Evolutionary conservation across 352 stramenopile genomes (phyloP).

Genomic region (Globisporangium middletonii): DNA sequence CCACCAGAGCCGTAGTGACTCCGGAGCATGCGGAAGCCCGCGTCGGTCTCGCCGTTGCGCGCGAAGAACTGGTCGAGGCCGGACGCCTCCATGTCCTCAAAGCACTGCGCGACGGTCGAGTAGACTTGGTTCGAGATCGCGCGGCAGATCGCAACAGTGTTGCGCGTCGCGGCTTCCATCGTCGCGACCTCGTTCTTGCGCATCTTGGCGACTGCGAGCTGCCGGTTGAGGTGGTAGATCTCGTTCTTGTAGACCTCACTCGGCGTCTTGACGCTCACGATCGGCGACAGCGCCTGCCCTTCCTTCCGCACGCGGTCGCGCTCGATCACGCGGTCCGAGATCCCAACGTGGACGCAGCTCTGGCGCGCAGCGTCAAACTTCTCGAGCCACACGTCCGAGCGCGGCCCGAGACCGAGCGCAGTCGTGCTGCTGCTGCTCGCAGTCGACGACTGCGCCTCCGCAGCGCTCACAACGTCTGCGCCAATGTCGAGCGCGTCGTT

Average conservation of each 20-base stretch:
- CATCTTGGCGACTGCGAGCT: conserved; percentile 34
- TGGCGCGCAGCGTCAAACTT: conserved; percentile 51
- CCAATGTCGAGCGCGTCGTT: conserved; percentile 35
- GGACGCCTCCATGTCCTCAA: conserved; percentile 37
- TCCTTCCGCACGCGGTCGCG: conserved; percentile 25
- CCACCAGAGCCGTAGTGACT: conserved; percentile 38
- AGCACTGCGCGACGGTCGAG: conserved; percentile 38
- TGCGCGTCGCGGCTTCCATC: conserved; percentile 58
- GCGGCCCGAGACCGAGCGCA: too few relatives aligned
- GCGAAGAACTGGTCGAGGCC: conserved; percentile 44
- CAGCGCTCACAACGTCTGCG: conserved; percentile 30
- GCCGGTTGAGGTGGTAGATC: conserved; percentile 48
- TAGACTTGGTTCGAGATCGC: conserved; percentile 45
- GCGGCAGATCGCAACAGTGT: conserved; percentile 51
- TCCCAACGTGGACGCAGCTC: conserved; percentile 61
- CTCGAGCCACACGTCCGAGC: conserved; percentile 27
- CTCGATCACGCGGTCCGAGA: conserved; percentile 61
- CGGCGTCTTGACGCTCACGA: conserved; percentile 46
- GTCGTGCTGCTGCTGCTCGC: not conserved
- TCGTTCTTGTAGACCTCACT: conserved; percentile 58
- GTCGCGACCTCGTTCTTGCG: conserved; percentile 43
- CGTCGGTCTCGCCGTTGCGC: conserved; percentile 35
- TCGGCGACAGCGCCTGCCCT: conserved; percentile 14
- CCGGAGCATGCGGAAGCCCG: conserved; percentile 63
- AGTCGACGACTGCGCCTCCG: conserved; percentile 5